A percentile compares a stretch with the other conserved stretches of the same genome.
Conservation (phyloP, 306 rosid genomes). For the Carpinus fangiana region DNA sequence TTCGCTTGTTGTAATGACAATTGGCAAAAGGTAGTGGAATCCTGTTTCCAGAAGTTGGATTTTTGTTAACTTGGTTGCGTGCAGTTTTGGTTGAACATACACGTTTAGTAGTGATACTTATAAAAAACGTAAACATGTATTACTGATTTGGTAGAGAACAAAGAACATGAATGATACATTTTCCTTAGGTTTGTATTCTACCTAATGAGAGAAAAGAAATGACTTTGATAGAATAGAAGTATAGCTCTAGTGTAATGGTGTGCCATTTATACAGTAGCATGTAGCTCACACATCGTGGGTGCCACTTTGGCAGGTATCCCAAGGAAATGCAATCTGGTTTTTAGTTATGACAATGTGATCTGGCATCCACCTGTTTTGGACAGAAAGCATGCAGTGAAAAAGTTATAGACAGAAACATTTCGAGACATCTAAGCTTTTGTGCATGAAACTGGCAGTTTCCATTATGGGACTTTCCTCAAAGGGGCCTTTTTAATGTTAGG, state of each 20-base stretch:
- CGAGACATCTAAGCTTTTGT: neutral
- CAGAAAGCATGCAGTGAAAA: conserved; percentile 1
- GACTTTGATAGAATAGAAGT: neutral
- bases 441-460: neutral
- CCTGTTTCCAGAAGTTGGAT: conserved; percentile 8
- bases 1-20: conserved; percentile 91
- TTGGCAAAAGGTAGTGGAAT: conserved; percentile 87
- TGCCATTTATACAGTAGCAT: conserved; percentile 7
- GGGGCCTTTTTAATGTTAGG: neutral
- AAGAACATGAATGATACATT: neutral
- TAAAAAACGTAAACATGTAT: neutral
- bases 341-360: neutral
- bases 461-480: neutral
- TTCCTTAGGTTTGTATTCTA: neutral
- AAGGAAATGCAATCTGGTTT: neutral
- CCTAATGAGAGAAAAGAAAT: neutral
- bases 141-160: neutral
- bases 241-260: neutral
- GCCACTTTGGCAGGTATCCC: conserved; percentile 18
- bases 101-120: neutral
- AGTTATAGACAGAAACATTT: neutral
- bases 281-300: conserved; percentile 1
- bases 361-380: conserved; percentile 1
- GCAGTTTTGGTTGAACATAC: conserved; percentile 16
- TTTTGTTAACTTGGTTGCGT: conserved; percentile 13